Conservation (phyloP, 2,329 filamentous ascomycete genomes). For the Ophiostoma ulmi region DNA sequence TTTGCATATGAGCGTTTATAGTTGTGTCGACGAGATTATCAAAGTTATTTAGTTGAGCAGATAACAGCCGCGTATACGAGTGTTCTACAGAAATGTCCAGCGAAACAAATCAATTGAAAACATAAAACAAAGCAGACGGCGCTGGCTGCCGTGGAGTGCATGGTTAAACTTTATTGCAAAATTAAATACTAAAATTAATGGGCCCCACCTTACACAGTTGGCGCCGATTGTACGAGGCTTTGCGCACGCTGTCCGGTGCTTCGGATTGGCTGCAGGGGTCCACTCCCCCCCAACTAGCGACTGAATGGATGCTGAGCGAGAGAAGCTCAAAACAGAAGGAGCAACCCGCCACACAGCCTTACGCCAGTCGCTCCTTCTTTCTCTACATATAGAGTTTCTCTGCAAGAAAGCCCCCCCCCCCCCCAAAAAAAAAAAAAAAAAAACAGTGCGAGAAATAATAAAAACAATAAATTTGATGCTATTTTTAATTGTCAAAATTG, state of each 20-base stretch:
- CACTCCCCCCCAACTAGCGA: conserved; percentile 18
- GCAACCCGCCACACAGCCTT: conserved; percentile 1
- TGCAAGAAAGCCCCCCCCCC: background rate
- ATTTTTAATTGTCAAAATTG: background rate
- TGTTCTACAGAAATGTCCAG: background rate
- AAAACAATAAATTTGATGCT: background rate
- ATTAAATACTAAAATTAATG: background rate
- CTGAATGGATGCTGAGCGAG: background rate
- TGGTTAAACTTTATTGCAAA: background rate
- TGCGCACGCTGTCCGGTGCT: conserved; percentile 17
- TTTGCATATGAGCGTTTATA: background rate
- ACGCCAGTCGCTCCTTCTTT: conserved; percentile 7
- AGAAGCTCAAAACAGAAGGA: conserved; percentile 6
- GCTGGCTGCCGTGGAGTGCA: background rate
- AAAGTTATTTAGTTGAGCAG: background rate
- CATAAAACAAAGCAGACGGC: conserved; percentile 16
- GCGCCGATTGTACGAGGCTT: conserved; percentile 23
- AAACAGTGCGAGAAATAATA: conserved; percentile 9
- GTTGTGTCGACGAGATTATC: background rate
- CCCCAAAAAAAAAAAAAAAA: no score
- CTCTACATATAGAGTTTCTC: background rate
- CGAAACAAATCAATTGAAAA: conserved; percentile 3
- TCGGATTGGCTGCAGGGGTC: conserved; percentile 25
- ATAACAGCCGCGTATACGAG: background rate
- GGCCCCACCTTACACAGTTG: background rate